Evolutionary conservation across 805 yeast species (phyloP).

Genomic region (Groenewaldozyma tartarivorans): DNA sequence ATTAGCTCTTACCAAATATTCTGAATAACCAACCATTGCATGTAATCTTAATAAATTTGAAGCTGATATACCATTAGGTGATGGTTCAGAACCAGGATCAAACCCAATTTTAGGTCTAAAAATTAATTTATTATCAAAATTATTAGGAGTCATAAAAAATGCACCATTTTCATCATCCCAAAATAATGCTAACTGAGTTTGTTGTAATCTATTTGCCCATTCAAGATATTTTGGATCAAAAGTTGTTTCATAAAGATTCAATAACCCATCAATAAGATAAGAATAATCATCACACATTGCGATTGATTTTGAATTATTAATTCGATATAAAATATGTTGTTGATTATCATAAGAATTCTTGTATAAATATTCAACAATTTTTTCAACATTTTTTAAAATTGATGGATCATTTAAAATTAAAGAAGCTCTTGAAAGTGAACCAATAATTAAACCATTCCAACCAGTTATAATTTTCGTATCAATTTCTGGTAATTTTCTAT

Average conservation of each 20-base stretch:
- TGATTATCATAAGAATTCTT: conserved; percentile 17
- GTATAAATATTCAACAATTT: conserved; percentile 20
- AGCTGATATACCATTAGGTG: conserved; percentile 28
- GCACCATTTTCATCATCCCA: conserved; percentile 28
- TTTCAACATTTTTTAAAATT: conserved; percentile 18
- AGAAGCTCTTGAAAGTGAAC: conserved; percentile 28
- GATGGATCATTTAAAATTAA: conserved; percentile 13
- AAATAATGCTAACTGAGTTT: conserved; percentile 23
- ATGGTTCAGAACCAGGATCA: conserved; percentile 30
- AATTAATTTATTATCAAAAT: conserved; percentile 17
- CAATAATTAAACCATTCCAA: conserved; percentile 31
- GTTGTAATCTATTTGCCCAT: conserved; percentile 26
- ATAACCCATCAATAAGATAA: conserved; percentile 25
- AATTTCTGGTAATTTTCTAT: conserved; percentile 24
- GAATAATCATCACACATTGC: conserved; percentile 32
- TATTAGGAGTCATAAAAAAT: conserved; percentile 19
- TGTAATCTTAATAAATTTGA: conserved; percentile 23
- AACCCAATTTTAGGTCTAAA: conserved; percentile 29
- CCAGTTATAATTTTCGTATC: conserved; percentile 26
- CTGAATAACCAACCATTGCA: conserved; percentile 7
- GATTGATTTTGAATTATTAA: conserved; percentile 11
- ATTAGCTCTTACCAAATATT: conserved; percentile 10
- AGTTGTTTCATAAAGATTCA: conserved; percentile 29
- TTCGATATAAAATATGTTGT: conserved; percentile 15
- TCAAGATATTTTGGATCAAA: conserved; percentile 19